Conservation (phyloP, 208 protist genomes). For the Wallacemonas rigidus region DNA sequence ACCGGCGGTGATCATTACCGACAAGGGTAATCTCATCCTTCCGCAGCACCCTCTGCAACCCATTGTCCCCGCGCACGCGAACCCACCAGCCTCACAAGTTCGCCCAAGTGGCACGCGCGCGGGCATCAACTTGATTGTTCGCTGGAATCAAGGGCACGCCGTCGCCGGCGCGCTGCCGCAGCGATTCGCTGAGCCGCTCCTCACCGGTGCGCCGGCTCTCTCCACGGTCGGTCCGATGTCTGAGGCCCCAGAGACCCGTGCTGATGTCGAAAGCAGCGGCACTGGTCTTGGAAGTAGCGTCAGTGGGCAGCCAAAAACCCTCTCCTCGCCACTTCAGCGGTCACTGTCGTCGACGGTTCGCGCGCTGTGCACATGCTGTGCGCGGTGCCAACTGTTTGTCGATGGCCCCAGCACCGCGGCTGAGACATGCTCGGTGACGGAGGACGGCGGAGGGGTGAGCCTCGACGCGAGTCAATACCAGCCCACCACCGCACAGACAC, state of each 20-base stretch:
- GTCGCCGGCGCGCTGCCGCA: no score
- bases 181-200: no score
- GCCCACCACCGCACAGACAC: not conserved
- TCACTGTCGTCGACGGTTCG: not conserved
- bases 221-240: no score
- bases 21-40: constrained; percentile 4
- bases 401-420: constrained; percentile 1
- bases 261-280: not conserved
- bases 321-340: not conserved
- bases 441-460: not conserved
- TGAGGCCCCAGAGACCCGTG: not conserved
- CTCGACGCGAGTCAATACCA: constrained; percentile 1
- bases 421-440: not conserved
- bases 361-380: constrained; percentile 2
- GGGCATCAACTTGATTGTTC: not conserved
- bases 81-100: not conserved
- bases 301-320: not conserved
- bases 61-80: not conserved
- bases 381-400: not conserved
- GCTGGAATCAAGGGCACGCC: not conserved
- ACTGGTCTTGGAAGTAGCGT: not conserved
- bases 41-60: constrained; percentile 11
- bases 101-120: not conserved
- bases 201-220: no score
- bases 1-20: constrained; percentile 5